These are phyloP conservation scores for Sclerotinia subarctica DNA, from an alignment of 2,329 filamentous ascomycete genomes.

Conservation along the genomic window DNA sequence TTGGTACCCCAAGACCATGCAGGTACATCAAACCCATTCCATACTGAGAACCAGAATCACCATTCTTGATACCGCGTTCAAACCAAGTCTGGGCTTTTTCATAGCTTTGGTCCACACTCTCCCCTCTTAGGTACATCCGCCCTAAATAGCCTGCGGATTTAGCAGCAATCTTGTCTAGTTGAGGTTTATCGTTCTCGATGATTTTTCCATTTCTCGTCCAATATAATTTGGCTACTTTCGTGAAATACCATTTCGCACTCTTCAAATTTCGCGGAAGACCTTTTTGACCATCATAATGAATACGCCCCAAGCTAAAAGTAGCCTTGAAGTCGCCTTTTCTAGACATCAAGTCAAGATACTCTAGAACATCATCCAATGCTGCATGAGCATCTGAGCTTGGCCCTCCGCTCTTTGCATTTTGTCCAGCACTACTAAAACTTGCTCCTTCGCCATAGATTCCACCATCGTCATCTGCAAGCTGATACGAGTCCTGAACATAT, in stretches of 20 bases:
- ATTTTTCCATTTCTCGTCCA: slow-evolving; percentile 65
- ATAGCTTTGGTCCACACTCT: slow-evolving; percentile 65
- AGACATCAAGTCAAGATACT: slow-evolving; percentile 77
- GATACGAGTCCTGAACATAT: slow-evolving; percentile 74
- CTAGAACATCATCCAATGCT: slow-evolving; percentile 87
- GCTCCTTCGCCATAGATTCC: slow-evolving; percentile 95
- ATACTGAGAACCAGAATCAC: slow-evolving; percentile 67
- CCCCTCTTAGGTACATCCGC: slow-evolving; percentile 68
- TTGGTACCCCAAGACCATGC: slow-evolving; percentile 61
- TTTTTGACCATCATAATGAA: slow-evolving; percentile 67
- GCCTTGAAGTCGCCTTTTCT: slow-evolving; percentile 70
- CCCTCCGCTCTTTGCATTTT: slow-evolving; percentile 71
- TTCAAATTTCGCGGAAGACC: slow-evolving; percentile 59
- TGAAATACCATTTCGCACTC: slow-evolving; percentile 65
- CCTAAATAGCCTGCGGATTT: slow-evolving; percentile 71
- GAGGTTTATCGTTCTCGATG: slow-evolving; percentile 52
- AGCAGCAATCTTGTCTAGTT: slow-evolving; percentile 61
- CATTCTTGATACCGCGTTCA: slow-evolving; percentile 58
- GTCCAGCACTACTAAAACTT: slow-evolving; percentile 81
- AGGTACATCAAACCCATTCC: slow-evolving; percentile 69
- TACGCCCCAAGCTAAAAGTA: slow-evolving; percentile 64
- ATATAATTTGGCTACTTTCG: slow-evolving; percentile 62
- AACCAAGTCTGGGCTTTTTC: slow-evolving; percentile 66
- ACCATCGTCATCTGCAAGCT: slow-evolving; percentile 84
- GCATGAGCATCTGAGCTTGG: slow-evolving; percentile 78